phyloP scores from a whole-genome alignment of 2,329 filamentous ascomycete genomes.

The Zymoseptoria crescenta region DNA sequence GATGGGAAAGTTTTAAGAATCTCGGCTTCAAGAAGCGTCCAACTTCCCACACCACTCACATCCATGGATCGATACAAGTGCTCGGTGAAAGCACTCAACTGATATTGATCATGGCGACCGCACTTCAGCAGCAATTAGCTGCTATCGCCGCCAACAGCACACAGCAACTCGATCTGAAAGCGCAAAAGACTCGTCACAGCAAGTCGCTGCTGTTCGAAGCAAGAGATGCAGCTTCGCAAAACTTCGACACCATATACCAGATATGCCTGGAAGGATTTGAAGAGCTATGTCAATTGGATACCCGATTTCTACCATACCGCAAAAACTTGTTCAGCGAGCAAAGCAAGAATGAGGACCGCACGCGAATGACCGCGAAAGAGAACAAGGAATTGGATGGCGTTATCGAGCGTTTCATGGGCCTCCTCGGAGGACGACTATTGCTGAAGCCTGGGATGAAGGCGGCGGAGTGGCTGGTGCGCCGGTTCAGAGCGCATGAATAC shows the following conservation, averaged over 20 bases:
- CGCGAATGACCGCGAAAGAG: slow-evolving; percentile 71
- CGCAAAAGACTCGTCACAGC: slow-evolving; percentile 82
- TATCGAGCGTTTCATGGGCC: slow-evolving; percentile 72
- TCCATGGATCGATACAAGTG: neutral
- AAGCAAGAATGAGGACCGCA: slow-evolving; percentile 81
- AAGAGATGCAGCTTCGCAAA: slow-evolving; percentile 75
- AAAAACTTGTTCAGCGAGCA: slow-evolving; percentile 85
- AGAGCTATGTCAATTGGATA: slow-evolving; percentile 81
- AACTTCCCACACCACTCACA: neutral
- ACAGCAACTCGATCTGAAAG: slow-evolving; percentile 83
- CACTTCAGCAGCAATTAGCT: slow-evolving; percentile 88
- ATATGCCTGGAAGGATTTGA: slow-evolving; percentile 84
- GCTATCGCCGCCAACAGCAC: slow-evolving; percentile 85
- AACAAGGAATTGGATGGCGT: slow-evolving; percentile 73
- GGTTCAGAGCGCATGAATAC: slow-evolving; percentile 90
- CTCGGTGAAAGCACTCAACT: neutral
- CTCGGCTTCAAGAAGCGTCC: neutral
- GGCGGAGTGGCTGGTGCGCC: slow-evolving; percentile 86
- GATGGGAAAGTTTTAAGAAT: neutral
- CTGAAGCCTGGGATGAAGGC: slow-evolving; percentile 84
- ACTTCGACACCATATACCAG: slow-evolving; percentile 78
- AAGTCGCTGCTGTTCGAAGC: slow-evolving; percentile 93
- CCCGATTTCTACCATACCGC: slow-evolving; percentile 66
- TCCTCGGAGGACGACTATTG: slow-evolving; percentile 68
- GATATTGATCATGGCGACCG: slow-evolving; percentile 58